phyloP scores from a whole-genome alignment of 2,329 filamentous ascomycete genomes.

The Claviceps purpurea region DNA sequence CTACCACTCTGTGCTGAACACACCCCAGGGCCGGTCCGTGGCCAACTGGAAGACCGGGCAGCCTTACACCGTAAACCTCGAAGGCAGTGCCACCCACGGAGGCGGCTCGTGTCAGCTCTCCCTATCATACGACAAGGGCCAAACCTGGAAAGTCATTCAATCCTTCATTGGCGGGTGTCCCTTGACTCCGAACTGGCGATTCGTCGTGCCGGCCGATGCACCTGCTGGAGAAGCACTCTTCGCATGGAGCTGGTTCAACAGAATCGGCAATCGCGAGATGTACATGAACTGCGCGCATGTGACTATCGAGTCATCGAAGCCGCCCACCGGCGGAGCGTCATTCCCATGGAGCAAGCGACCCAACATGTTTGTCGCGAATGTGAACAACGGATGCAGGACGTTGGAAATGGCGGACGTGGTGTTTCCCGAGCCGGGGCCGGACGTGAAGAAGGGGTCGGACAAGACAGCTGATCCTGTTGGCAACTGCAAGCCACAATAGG shows the following conservation, averaged over 20 bases:
- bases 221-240: constrained; percentile 49
- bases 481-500: constrained; percentile 3
- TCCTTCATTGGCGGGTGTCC: constrained; percentile 40
- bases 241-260: constrained; percentile 69
- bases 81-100: constrained; percentile 47
- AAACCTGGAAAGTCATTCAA: constrained; percentile 54
- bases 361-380: constrained; percentile 58
- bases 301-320: not conserved
- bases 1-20: constrained; percentile 35
- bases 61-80: constrained; percentile 48
- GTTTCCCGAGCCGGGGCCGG: constrained; percentile 53
- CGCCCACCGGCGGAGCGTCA: constrained; percentile 10
- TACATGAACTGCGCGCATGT: constrained; percentile 78
- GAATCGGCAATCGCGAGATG: constrained; percentile 65
- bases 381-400: constrained; percentile 46
- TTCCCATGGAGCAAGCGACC: constrained; percentile 43
- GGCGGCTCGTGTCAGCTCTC: constrained; percentile 69
- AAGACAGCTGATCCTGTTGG: constrained; percentile 23
- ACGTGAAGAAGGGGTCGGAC: constrained; percentile 27
- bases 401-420: constrained; percentile 41
- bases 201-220: constrained; percentile 51
- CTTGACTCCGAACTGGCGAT: constrained; percentile 39
- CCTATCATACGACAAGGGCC: constrained; percentile 59
- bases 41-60: constrained; percentile 50
- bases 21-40: constrained; percentile 35